Conservation (phyloP, 2,329 filamentous ascomycete genomes). For the Penicillium fuscoglaucum region DNA sequence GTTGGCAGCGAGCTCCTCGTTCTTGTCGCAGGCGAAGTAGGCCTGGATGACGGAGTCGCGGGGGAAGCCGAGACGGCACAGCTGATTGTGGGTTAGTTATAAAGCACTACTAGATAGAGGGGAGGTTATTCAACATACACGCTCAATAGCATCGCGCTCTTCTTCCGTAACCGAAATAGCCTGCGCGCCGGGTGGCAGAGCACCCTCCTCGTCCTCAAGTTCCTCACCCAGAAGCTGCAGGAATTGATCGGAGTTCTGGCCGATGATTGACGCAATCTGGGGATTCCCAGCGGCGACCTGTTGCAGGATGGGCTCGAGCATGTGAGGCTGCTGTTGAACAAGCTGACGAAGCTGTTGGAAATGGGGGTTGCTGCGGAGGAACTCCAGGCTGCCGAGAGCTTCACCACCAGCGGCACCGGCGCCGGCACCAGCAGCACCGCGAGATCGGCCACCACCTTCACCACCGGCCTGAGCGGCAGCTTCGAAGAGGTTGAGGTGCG, state of each 20-base stretch:
- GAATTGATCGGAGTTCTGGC: constrained; percentile 89
- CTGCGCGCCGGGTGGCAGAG: constrained; percentile 80
- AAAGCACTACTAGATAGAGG: not conserved
- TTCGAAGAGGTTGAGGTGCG: constrained; percentile 81
- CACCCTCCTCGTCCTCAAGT: constrained; percentile 69
- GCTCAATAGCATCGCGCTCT: constrained; percentile 94
- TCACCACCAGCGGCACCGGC: constrained; percentile 53
- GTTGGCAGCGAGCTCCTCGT: constrained; percentile 96
- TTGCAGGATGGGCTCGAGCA: constrained; percentile 97
- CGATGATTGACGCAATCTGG: constrained; percentile 87
- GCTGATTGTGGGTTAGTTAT: constrained; percentile 50
- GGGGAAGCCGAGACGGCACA: constrained; percentile 90
- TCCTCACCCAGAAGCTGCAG: constrained; percentile 87
- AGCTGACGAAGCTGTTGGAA: constrained; percentile 97
- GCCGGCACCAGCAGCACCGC: constrained; percentile 35
- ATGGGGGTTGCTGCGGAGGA: constrained; percentile 90
- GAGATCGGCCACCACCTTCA: constrained; percentile 39
- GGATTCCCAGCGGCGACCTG: constrained; percentile 95
- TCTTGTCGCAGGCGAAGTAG: constrained; percentile 99
- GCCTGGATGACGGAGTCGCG: constrained; percentile 94
- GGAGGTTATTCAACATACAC: constrained; percentile 59
- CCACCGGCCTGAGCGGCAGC: constrained; percentile 74
- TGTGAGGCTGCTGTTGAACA: constrained; percentile 95
- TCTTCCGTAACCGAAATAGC: constrained; percentile 91
- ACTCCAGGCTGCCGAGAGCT: constrained; percentile 79